Base-by-base conservation (phyloP, 108 stramenopile species). In the Pseudonitzschia multistriata region DNA sequence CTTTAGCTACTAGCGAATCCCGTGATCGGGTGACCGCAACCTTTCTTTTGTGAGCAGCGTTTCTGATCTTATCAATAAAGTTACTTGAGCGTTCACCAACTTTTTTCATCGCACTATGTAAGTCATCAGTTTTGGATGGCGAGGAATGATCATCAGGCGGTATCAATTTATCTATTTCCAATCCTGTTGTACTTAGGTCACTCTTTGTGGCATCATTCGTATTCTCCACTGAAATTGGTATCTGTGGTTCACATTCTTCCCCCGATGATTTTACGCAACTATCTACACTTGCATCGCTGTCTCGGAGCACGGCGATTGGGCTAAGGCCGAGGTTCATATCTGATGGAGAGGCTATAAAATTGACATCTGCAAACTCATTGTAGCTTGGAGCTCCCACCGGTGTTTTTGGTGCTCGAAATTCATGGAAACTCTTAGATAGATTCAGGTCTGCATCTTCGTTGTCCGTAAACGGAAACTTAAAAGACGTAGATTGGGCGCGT, bases 1-100 rank as follows among this genome's bases (percentile, higher is more conserved):
- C 81, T 57, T 82, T 85, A 14, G 80, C 82, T 11, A 70, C 71
- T 22, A 88, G 49, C 1, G 74, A 73, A 61, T 88, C 84, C 13
- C 87, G 60, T 15, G 80, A 81, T 37, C 79, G 53, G 14, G 74
- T 76, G 37, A 88, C 52, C 27, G 75, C 50, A 14, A 62, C 53
- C 50, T 76, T 85, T 52, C 87, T 30, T 40, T 67, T 63, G 24
- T 76, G 62, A 27, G 87, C 84, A 21, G 84, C 87, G 1, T 74
- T 77, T 39, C 82, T 55, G 40, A 88, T 77, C 33, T 67, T 42
- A 45, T 83, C 67, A 37, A 85, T 79, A 57, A 88, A 82, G 24
- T 74, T 73, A 42, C 57, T 36, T 2, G 83, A 84, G 0, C 79
- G 68, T 30, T 74, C 71, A 27, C 71, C 76, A 6, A 87, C 42